phyloP scores from a whole-genome alignment of 352 stramenopile species.

The Phytophthora macrochlamydospora region DNA sequence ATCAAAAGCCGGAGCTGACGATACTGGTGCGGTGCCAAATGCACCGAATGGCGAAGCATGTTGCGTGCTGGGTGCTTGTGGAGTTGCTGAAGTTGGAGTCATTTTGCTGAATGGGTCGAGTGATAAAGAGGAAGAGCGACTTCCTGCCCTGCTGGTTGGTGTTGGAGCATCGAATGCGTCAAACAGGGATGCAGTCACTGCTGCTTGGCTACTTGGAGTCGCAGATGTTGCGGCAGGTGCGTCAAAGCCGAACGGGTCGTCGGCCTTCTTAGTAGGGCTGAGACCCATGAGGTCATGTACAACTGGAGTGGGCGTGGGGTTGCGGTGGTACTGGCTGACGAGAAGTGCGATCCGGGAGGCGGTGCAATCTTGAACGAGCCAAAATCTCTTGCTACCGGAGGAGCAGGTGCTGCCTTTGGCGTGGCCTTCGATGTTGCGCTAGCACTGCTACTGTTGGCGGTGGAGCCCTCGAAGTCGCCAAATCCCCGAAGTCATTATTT shows the following conservation, averaged over 20 bases:
- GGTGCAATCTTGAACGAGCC: constrained; percentile 75
- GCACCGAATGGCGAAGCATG: constrained; percentile 50
- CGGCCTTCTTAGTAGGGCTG: constrained; percentile 44
- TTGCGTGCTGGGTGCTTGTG: constrained; percentile 13
- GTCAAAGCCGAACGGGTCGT: constrained; percentile 67
- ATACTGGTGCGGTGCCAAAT: constrained; percentile 27
- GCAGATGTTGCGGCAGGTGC: constrained; percentile 28
- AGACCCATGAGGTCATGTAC: constrained; percentile 76
- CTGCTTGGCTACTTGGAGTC: constrained; percentile 13
- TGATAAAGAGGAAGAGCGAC: constrained; percentile 23
- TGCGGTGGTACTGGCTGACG: constrained; percentile 26
- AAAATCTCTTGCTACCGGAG: constrained; percentile 38
- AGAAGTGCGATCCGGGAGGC: constrained; percentile 56
- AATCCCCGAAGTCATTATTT: constrained; percentile 52
- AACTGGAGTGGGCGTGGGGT: constrained; percentile 19
- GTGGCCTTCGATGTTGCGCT: constrained; percentile 29
- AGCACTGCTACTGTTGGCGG: constrained; percentile 14
- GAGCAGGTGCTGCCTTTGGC: constrained; percentile 32
- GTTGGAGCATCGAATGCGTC: constrained; percentile 44
- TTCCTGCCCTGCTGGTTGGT: constrained; percentile 22
- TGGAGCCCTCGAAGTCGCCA: constrained; percentile 51
- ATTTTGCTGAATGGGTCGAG: constrained; percentile 49
- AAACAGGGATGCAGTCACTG: constrained; percentile 39
- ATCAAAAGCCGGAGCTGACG: constrained; percentile 33
- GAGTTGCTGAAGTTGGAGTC: constrained; percentile 16